Evolutionary conservation across 306 rosid genomes (phyloP), one percentile per base, ranked within the genome.

Genomic region (Pyrus pyrifolia): DNA sequence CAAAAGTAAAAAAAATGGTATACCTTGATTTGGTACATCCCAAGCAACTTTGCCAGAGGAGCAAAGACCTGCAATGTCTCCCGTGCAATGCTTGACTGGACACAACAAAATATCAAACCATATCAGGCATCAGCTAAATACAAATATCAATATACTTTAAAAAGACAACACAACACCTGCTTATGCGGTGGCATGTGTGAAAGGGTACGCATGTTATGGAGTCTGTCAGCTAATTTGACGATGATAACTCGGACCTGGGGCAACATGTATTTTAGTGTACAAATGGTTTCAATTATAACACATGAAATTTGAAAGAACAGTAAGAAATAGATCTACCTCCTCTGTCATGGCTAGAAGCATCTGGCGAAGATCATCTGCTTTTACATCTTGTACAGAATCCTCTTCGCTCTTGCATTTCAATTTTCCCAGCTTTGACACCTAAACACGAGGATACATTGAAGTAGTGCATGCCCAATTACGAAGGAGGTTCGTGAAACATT

Each of bases 331-430:
- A 68, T 81, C 79, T 21, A 95, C 99, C 97, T 96, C 99, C 82
- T 92, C 97, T 68, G 99, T 96, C 99, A 96, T 96, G 70, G 98
- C 99, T 52, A 96, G 87, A 88, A 96, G 93, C 99, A 96, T 96
- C 78, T 96, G 99, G 65, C 96, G 87, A 69, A 92, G 91, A 76
- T 96, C 99, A 83, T 96, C 99, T 44, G 99, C 99, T 75, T 96
- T 92, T 74, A 96, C 99, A 86, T 96, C 99, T 88, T 84, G 93
- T 78, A 82, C 91, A 4, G 99, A 88, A 87, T 92, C 87, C 23
- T 78, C 80, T 77, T 90, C 93, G 74, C 86, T 89, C 85, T 90
- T 92, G 67, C 89, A 89, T 88, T 96, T 96, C 86, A 96, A 84
- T 73, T 96, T 96, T 78, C 98, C 99, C 73, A 92, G 84, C 86